Base-by-base conservation (phyloP, 257 asterid species). In the Primulina eburnea region DNA sequence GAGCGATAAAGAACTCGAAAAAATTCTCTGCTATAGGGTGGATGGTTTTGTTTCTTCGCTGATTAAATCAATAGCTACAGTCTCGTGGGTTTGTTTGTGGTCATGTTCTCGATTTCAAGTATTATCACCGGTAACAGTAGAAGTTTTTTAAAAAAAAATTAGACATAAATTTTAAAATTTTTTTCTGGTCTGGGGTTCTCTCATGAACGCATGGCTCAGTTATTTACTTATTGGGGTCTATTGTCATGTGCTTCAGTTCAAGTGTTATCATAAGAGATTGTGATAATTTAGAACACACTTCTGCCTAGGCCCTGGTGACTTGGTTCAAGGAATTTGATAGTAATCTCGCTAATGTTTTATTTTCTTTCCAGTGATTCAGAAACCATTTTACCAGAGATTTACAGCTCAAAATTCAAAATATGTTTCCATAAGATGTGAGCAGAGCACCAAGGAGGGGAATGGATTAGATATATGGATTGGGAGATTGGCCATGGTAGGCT, bases 381-480 rank as follows among this genome's bases (percentile, higher is more conserved):
- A 38, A 60, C 79, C 79, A 24, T 65, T 69, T 32, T 40, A 61
- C 67, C 82, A 14, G 47, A 71, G 69, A 47, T 76, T 70, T 38
- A 60, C 76, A 14, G 71, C 62, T 50, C 56, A 62, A 56, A 77
- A 60, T 63, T 73, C 88, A 20, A 76, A 68, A 65, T 70, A 81
- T 43, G 55, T 82, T 34, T 73, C 88, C 30, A 68, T 92, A 67
- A 82, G 87, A 81, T 90, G 97, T 37, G 95, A 86, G 79, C 98
- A 85, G 89, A 84, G 84, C 75, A 72, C 83, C 52, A 82, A 92
- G 57, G 90, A 75, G 1, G 87, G 89, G 32, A 69, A 66, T 67
- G 80, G 89, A 66, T 60, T 93, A 72, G 96, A 93, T 38, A 80
- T 90, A 65, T 93, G 99, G 96, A 86, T 87, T 34, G 99, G 97